phyloP scores from a whole-genome alignment of 2,329 filamentous ascomycete species.

The Emmonsiellopsis sp. region DNA sequence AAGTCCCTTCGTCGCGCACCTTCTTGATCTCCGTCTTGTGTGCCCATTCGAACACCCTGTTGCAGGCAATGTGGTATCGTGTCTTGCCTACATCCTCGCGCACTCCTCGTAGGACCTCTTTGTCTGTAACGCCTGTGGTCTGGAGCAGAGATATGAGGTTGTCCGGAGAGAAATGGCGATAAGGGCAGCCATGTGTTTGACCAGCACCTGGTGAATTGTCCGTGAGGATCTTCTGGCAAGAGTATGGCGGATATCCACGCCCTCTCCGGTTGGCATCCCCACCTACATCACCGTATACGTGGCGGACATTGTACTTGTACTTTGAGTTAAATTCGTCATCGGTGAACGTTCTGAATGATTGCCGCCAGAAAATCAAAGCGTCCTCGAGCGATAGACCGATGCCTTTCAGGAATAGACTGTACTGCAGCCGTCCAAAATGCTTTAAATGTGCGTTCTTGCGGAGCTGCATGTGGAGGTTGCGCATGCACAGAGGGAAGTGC shows the following conservation, averaged over 20 bases:
- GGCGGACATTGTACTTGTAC: slow-evolving; percentile 94
- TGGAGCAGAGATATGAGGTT: slow-evolving; percentile 73
- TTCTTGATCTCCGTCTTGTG: slow-evolving; percentile 71
- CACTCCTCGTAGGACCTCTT: slow-evolving; percentile 67
- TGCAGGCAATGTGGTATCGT: slow-evolving; percentile 91
- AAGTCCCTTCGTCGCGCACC: slow-evolving; percentile 64
- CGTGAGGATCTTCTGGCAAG: slow-evolving; percentile 88
- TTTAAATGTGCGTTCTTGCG: slow-evolving; percentile 86
- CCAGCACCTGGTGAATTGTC: slow-evolving; percentile 80
- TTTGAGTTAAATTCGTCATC: slow-evolving; percentile 97
- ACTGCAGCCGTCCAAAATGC: slow-evolving; percentile 87
- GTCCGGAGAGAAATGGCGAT: slow-evolving; percentile 81
- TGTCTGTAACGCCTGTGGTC: slow-evolving; percentile 67
- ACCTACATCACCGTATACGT: slow-evolving; percentile 88
- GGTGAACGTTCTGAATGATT: slow-evolving; percentile 72
- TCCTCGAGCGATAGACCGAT: slow-evolving; percentile 90
- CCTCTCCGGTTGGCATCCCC: slow-evolving; percentile 81
- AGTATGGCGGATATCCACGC: slow-evolving; percentile 80
- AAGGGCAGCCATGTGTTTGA: slow-evolving; percentile 92
- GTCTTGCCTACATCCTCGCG: slow-evolving; percentile 81
- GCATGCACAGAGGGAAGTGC: slow-evolving; percentile 91
- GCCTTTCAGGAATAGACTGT: slow-evolving; percentile 92
- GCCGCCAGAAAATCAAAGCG: slow-evolving; percentile 83
- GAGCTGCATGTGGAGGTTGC: slow-evolving; percentile 74
- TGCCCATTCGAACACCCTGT: slow-evolving; percentile 81